Percentiles rank a stretch among this genome's conserved stretches.
Conservation (phyloP, 257 asterid species). For the Forsythia suspensa region DNA sequence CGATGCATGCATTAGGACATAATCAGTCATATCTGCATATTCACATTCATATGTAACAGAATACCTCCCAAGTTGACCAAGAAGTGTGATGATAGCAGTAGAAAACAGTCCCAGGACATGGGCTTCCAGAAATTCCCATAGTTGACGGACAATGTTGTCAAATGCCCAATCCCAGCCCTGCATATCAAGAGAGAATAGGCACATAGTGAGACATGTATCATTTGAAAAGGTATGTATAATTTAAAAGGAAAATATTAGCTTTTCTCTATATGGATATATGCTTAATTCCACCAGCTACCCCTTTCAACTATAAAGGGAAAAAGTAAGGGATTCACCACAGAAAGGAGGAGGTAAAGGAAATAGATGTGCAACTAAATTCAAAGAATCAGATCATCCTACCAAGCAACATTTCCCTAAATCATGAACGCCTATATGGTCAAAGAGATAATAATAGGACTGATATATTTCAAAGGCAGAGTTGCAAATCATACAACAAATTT, state of each 20-base stretch:
- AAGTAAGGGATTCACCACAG: not conserved
- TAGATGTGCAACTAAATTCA: not conserved
- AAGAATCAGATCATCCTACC: not conserved
- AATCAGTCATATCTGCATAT: not conserved
- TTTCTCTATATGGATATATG: not conserved
- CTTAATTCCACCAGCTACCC: not conserved
- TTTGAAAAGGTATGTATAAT: not conserved
- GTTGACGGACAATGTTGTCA: constrained; percentile 42
- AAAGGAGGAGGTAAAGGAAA: not conserved
- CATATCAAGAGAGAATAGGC: constrained; percentile 22
- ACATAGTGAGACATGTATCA: constrained; percentile 17
- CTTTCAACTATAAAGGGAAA: not conserved
- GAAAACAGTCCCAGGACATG: constrained; percentile 41
- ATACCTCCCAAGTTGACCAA: constrained; percentile 94
- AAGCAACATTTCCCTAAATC: not conserved
- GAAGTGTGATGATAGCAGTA: constrained; percentile 55
- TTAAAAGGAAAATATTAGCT: constrained; percentile 10
- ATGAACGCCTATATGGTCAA: not conserved
- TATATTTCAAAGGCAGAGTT: not conserved
- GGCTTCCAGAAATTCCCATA: constrained; percentile 52
- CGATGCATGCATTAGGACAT: constrained; percentile 1
- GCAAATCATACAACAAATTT: not conserved
- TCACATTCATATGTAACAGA: not conserved
- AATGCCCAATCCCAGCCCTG: constrained; percentile 91
- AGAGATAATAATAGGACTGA: not conserved